Evolutionary conservation across 148 eudicot species (phyloP), one percentile per base, ranked within the genome.

Genomic region (Dianthus caryophyllus): DNA sequence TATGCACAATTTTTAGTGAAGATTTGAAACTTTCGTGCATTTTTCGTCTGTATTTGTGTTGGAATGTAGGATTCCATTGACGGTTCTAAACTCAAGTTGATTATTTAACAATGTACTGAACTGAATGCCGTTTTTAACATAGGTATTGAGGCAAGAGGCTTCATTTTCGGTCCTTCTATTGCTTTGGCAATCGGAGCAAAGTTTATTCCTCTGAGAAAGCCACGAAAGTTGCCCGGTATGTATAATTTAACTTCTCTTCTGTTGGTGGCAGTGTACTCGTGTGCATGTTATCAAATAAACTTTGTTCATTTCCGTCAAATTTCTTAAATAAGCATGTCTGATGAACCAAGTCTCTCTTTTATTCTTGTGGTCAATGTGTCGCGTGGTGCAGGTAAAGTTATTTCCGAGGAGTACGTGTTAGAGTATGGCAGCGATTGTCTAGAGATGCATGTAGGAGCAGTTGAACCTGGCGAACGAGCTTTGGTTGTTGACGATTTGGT

Each of bases 391-490:
- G 98, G 94, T 61, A 76, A 85, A 73, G 98, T 92, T 72, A 76
- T 87, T 43, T 82, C 84, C 12, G 86, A 92, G 70, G 82, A 87
- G 72, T 92, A 92, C 41, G 81, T 77, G 53, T 64, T 92, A 73
- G 96, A 92, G 80, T 92, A 92, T 70, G 98, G 98, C 43, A 85
- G 79, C 5, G 98, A 92, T 70, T 84, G 96, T 69, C 72, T 92
- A 53, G 89, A 92, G 84, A 89, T 92, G 98, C 98, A 92, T 76
- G 77, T 92, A n/a, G 98, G 89, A 74, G 96, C 98, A 62, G 91
- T 92, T 72, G 80, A 82, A 70, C 73, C 76, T 24, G 88, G 85
- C 22, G 98, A 92, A 33, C 85, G 83, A 73, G 94, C 96, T 59
- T 70, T 91, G 73, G 85, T 91, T 10, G 96, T 91, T 49, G 97